phyloP scores from a whole-genome alignment of 2,329 filamentous ascomycete species.

The Neurospora sp. region DNA sequence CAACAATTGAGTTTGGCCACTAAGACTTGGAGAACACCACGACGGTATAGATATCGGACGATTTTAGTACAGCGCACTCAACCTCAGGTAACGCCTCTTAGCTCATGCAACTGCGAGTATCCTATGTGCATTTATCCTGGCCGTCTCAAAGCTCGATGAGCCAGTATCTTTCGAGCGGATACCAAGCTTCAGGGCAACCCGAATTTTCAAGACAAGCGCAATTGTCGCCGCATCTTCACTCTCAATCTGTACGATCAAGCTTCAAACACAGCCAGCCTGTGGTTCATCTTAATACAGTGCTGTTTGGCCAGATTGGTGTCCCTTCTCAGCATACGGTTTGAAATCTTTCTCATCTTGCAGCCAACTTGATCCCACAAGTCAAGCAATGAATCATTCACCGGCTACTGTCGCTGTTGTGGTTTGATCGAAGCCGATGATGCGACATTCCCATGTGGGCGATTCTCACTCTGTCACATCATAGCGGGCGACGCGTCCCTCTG shows the following conservation, averaged over 20 bases:
- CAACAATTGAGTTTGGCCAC: neutral
- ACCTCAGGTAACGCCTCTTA: neutral
- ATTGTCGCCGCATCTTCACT: neutral
- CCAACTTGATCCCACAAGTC: neutral
- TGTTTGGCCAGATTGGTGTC: too few relatives aligned
- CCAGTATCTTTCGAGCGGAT: neutral
- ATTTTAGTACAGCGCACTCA: neutral
- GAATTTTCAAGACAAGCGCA: neutral
- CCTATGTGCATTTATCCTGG: neutral
- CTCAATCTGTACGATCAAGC: neutral
- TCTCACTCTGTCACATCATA: neutral
- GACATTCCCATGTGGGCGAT: neutral
- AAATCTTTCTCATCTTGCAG: neutral
- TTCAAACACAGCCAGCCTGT: neutral
- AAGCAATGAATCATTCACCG: neutral
- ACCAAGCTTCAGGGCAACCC: neutral
- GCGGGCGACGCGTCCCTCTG: neutral
- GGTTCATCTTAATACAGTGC: too few relatives aligned
- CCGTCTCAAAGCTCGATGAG: neutral
- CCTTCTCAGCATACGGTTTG: too few relatives aligned
- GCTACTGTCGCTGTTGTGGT: neutral
- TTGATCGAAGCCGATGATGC: neutral
- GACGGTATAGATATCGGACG: neutral
- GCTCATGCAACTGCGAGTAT: neutral
- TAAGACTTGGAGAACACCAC: neutral